These are phyloP conservation scores for Tremellales sp. DNA, from an alignment of 1,284 basidiomycete genomes.

Conservation along the genomic window DNA sequence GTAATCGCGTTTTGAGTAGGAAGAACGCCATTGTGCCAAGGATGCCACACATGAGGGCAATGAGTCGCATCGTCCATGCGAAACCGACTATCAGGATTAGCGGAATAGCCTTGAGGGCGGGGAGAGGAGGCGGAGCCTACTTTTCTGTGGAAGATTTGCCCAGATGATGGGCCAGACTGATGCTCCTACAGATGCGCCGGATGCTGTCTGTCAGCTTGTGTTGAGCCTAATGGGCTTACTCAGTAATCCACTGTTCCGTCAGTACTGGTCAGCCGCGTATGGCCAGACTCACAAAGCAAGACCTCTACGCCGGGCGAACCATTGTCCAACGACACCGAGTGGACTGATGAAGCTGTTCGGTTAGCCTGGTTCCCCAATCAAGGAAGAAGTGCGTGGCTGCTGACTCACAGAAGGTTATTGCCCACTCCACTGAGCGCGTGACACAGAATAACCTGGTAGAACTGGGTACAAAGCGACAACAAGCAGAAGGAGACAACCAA, in stretches of 20 bases:
- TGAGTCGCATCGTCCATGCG: slow-evolving; percentile 36
- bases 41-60: slow-evolving; percentile 27
- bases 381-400: too few relatives aligned
- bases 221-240: too few relatives aligned
- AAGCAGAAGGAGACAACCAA: slow-evolving; percentile 24
- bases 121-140: too few relatives aligned
- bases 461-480: slow-evolving; percentile 23
- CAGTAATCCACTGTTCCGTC: too few relatives aligned
- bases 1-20: slow-evolving; percentile 36
- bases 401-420: slow-evolving; percentile 31
- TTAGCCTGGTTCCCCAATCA: too few relatives aligned
- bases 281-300: slow-evolving; percentile 35
- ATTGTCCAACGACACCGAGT: slow-evolving; percentile 37
- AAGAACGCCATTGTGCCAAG: slow-evolving; percentile 22
- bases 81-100: too few relatives aligned
- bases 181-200: slow-evolving; percentile 33
- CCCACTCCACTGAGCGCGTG: slow-evolving; percentile 33
- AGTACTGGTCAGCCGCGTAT: too few relatives aligned
- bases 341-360: slow-evolving; percentile 39
- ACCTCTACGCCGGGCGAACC: slow-evolving; percentile 35
- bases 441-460: slow-evolving; percentile 33
- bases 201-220: slow-evolving; percentile 15
- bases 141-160: slow-evolving; percentile 32
- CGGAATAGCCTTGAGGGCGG: too few relatives aligned
- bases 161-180: slow-evolving; percentile 38